Base-by-base conservation (phyloP, 108 stramenopile species). In the Pseudonitzschia multiseries region DNA sequence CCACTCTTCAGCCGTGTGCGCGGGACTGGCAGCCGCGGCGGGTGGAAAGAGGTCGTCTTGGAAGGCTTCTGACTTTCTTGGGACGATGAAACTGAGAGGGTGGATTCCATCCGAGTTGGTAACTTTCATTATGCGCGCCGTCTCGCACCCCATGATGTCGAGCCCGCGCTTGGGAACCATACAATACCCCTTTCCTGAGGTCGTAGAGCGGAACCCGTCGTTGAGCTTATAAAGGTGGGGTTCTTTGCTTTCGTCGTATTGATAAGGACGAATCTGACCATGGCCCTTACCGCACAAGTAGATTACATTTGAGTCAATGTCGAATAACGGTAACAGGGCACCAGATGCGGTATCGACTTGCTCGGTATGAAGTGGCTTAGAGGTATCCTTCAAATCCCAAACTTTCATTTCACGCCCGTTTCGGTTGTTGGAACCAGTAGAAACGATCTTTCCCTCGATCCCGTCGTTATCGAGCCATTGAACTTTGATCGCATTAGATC, bases 201-300 rank as follows among this genome's bases (percentile, higher is more conserved):
- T 82, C 50, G 93, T 96, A 9, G 96, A 96, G 29, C 96, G 89
- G 90, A 93, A 96, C 74, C 97, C 98, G 66, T 95, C 94, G 69
- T 87, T 91, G 26, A 96, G 75, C 72, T 86, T 86, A 84, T 90
- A 90, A 57, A 93, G 65, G 68, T 76, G 96, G 36, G 97, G 96
- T 59, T 78, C 72, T 82, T 94, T 97, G 74, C 97, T 89, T 81
- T 95, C 94, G 33, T 62, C 61, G 76, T 93, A 96, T 77, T 99
- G 96, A 72, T 94, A 99, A 66, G 91, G 85, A 59, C 99, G 93
- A 71, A 99, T 95, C 79, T 96, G 96, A 51, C 98, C 99, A 81
- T 99, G 98, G 27, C 99, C 99, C 88, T 99, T 99, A 57, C 98
- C 99, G 66, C 92, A 94, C 43, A 99, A 86, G 87, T 97, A 99